Conservation (phyloP, 108 stramenopile species). For the Nitzschia putrida region DNA sequence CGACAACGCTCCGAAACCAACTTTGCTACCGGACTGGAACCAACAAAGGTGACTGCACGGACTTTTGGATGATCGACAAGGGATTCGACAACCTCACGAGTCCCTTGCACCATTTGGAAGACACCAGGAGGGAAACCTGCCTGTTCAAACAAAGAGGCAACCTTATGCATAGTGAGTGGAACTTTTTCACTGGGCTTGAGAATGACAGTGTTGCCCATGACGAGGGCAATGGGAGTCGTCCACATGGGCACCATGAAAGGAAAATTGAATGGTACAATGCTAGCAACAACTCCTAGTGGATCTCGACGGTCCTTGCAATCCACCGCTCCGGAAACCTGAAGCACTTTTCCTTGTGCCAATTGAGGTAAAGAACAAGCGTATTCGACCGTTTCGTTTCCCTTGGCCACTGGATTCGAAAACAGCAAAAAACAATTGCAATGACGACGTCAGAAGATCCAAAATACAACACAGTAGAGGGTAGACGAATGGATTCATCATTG, state of each 20-base stretch:
- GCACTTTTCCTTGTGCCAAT: conserved; percentile 75
- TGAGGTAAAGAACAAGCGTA: conserved; percentile 94
- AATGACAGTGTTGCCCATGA: conserved; percentile 89
- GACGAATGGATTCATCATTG: no score
- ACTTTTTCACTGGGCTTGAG: conserved; percentile 90
- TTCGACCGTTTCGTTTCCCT: conserved; percentile 98
- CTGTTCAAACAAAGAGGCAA: conserved; percentile 56
- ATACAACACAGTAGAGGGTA: conserved; percentile 2
- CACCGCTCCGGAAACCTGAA: conserved; percentile 76
- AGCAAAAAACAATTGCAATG: neutral
- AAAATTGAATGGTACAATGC: conserved; percentile 87
- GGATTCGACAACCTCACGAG: conserved; percentile 59
- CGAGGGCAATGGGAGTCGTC: conserved; percentile 89
- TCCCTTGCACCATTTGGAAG: conserved; percentile 79
- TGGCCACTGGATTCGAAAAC: conserved; percentile 65
- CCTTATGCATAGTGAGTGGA: conserved; percentile 81
- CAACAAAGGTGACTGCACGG: conserved; percentile 93
- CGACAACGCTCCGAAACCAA: conserved; percentile 76
- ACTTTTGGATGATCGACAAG: conserved; percentile 72
- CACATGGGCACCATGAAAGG: conserved; percentile 71
- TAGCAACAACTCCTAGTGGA: conserved; percentile 92
- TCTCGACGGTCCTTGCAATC: conserved; percentile 81
- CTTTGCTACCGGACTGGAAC: conserved; percentile 85
- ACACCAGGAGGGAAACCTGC: conserved; percentile 90
- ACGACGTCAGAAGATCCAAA: neutral